Conservation (phyloP, 805 yeast species). For the Tetrapisispora phaffii region DNA sequence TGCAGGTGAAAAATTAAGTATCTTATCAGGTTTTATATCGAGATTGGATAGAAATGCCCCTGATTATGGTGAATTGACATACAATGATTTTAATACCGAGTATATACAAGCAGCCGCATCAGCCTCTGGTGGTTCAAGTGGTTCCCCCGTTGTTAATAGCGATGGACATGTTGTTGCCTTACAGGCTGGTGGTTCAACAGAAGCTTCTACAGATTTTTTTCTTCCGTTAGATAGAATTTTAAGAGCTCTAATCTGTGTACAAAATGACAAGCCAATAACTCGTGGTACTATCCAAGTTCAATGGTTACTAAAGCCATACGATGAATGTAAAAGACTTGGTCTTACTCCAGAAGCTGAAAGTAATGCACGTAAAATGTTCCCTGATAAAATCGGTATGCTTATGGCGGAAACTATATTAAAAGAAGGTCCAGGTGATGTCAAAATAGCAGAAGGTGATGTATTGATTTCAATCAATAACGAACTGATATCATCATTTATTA, state of each 20-base stretch:
- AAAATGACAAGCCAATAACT: constrained; percentile 47
- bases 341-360: constrained; percentile 65
- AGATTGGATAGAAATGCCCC: constrained; percentile 91
- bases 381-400: constrained; percentile 66
- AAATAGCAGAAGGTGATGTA: constrained; percentile 77
- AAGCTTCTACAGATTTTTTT: constrained; percentile 88
- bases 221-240: constrained; percentile 75
- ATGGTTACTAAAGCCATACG: constrained; percentile 80
- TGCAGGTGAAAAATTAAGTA: constrained; percentile 88
- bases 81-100: constrained; percentile 88
- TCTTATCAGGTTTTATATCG: constrained; percentile 68
- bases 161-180: constrained; percentile 83
- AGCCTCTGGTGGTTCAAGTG: constrained; percentile 92
- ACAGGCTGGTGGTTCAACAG: constrained; percentile 90
- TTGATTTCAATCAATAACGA: constrained; percentile 62
- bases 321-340: constrained; percentile 83
- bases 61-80: constrained; percentile 78
- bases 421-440: constrained; percentile 70
- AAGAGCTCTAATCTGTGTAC: constrained; percentile 72
- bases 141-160: constrained; percentile 90
- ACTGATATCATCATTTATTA: constrained; percentile 57
- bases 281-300: constrained; percentile 91
- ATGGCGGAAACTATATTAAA: constrained; percentile 78
- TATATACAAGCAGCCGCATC: constrained; percentile 94
- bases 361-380: constrained; percentile 56